Conservation (phyloP, 768 basidiomycete genomes). For the Naganishia randhawae region DNA sequence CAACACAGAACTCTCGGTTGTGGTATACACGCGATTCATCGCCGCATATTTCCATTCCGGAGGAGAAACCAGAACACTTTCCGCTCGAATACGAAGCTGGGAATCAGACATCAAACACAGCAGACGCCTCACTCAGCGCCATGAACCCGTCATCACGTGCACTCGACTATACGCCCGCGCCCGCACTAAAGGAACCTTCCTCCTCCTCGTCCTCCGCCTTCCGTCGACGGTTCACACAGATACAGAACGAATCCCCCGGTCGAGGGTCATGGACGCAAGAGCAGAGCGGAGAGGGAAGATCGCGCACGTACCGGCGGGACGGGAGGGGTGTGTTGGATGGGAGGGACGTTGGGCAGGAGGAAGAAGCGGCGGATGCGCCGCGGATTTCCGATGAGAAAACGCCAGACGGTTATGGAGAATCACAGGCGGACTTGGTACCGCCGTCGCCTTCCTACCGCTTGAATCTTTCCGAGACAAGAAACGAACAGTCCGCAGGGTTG, state of each 20-base stretch:
- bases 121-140: background rate
- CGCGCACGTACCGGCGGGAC: no score
- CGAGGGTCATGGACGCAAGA: no score
- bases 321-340: background rate
- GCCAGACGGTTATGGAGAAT: background rate
- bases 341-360: background rate
- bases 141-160: background rate
- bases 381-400: no score
- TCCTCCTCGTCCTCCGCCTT: background rate
- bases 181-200: background rate
- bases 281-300: background rate
- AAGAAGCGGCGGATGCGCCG: background rate
- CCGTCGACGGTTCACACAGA: background rate
- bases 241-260: slow-evolving; percentile 3
- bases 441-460: background rate
- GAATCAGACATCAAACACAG: background rate
- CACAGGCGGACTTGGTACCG: background rate
- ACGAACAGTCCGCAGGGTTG: background rate
- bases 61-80: background rate
- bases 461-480: background rate
- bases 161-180: background rate
- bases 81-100: background rate
- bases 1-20: background rate
- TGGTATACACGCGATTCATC: background rate
- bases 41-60: background rate